Evolutionary conservation across 2,329 filamentous ascomycete genomes (phyloP).

Genomic region (Dryadomyces sulphureus): DNA sequence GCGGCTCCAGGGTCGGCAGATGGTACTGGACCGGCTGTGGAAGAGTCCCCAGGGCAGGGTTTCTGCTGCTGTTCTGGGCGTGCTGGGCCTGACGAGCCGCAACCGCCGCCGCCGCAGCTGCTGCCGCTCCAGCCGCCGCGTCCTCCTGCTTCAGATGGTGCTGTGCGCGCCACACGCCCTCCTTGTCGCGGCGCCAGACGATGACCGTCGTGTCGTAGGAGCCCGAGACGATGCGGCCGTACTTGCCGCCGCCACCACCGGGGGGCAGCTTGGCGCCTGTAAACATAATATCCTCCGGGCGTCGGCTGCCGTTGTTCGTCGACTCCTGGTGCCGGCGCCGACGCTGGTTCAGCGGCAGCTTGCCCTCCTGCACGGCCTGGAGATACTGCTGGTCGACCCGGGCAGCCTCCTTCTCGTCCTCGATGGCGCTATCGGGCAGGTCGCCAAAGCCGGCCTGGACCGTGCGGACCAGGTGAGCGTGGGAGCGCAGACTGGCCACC

Average conservation of each 20-base stretch:
- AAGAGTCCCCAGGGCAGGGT: not conserved
- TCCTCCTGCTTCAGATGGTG: slow-evolving; percentile 65
- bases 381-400: slow-evolving; percentile 62
- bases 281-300: slow-evolving; percentile 62
- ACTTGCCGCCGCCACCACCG: slow-evolving; percentile 76
- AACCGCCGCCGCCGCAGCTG: not conserved
- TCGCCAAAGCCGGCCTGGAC: slow-evolving; percentile 93
- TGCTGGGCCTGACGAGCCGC: not conserved
- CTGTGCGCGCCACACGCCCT: slow-evolving; percentile 70
- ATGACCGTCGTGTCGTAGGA: slow-evolving; percentile 95
- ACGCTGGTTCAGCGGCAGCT: slow-evolving; percentile 18
- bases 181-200: slow-evolving; percentile 77
- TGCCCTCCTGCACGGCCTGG: slow-evolving; percentile 37
- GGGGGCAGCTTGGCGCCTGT: slow-evolving; percentile 79
- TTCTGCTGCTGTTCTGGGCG: not conserved
- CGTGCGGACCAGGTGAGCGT: slow-evolving; percentile 75
- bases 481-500: slow-evolving; percentile 72
- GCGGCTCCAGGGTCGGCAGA: not conserved
- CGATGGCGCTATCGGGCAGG: slow-evolving; percentile 61
- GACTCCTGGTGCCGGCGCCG: not conserved
- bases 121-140: slow-evolving; percentile 35
- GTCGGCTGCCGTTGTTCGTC: slow-evolving; percentile 57
- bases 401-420: slow-evolving; percentile 58
- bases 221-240: slow-evolving; percentile 90
- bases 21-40: not conserved